These are phyloP conservation scores for Suillus paluster DNA, from an alignment of 768 basidiomycete genomes.

Conservation along the genomic window DNA sequence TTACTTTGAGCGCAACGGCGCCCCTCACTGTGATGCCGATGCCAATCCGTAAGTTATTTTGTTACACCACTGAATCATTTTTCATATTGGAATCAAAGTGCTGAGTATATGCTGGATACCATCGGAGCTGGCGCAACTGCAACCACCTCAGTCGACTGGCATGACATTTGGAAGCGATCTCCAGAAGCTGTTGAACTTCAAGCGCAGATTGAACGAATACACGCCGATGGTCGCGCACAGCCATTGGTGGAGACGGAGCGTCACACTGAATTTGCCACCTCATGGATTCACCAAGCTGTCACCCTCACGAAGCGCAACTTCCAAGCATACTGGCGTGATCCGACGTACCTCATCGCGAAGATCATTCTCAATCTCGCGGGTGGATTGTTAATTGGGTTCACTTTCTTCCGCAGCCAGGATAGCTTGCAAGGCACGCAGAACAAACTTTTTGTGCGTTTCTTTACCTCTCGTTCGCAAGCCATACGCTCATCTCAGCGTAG, in stretches of 20 bases:
- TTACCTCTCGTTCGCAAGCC: not conserved
- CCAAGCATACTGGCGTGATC: conserved; percentile 44
- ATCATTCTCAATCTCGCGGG: conserved; percentile 37
- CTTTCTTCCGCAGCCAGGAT: conserved; percentile 42
- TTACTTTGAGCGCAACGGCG: conserved; percentile 31
- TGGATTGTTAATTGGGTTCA: conserved; percentile 47
- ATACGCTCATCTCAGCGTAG: conserved; percentile 27
- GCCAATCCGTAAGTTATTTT: conserved; percentile 28
- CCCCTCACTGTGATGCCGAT: conserved; percentile 17
- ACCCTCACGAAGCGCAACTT: conserved; percentile 37
- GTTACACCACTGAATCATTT: not conserved
- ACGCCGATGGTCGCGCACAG: conserved; percentile 39
- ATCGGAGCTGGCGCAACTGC: conserved; percentile 63
- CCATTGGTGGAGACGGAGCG: conserved; percentile 24
- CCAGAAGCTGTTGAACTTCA: conserved; percentile 42
- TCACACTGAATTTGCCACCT: conserved; percentile 39
- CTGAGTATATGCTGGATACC: conserved; percentile 53
- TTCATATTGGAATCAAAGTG: conserved; percentile 29
- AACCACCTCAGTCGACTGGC: conserved; percentile 50
- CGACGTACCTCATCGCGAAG: conserved; percentile 45
- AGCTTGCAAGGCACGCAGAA: conserved; percentile 46
- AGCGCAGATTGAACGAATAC: conserved; percentile 48
- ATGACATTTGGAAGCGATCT: conserved; percentile 50
- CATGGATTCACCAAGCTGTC: conserved; percentile 43
- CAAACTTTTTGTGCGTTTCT: conserved; percentile 44